Base-by-base conservation (phyloP, 805 yeast genomes). In the Hanseniaspora taiwanica region DNA sequence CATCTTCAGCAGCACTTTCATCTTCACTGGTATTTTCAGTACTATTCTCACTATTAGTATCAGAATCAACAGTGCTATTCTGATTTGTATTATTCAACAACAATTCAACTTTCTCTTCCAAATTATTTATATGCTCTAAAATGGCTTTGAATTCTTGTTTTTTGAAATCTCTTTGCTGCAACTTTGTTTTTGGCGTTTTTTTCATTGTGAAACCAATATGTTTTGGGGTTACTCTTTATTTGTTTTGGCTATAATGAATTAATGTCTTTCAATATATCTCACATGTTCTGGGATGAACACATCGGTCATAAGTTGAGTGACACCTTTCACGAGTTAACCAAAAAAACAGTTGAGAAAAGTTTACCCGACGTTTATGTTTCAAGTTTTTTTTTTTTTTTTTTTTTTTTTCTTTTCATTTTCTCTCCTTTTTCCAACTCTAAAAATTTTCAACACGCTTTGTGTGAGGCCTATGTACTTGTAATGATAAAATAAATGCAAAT, bases 141-240 rank as follows among this genome's bases (percentile, higher is more conserved):
- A 42, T 36, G 10, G 19, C 39, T 18, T 36, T 35, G 21, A 42
- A 38, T 12, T 42, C 44, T 29, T 42, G 41, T 25, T 42, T 42
- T 25, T 35, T 38, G 4, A 34, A 14, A 6, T 21, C 36, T n/a
- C 27, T 66, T 12, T 12, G 5, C 29, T 25, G 14, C n/a, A 12
- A 12, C 10, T 25, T 25, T 14, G n/a, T 25, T 25, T 25, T 7
- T 4, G 10, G 7, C 4, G 10, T 12, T 13, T 25, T 5, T 25
- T 4, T 4, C 14, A 25, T 13, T 14, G 10, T 12, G 29, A 5
- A 13, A 25, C 29, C n/a, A 13, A 14, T 7, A 12, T 4, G 29
- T 25, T 25, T 23, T 25, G 29, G 10, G 10, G 5, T 25, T 25
- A 12, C 14, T 14, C 29, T 8, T 14, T 7, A 25, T 14, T n/a